A percentile compares a stretch with the other conserved stretches of the same genome.
phyloP scores from a whole-genome alignment of 345 rosid species.

The Eucalyptus tenuipes region DNA sequence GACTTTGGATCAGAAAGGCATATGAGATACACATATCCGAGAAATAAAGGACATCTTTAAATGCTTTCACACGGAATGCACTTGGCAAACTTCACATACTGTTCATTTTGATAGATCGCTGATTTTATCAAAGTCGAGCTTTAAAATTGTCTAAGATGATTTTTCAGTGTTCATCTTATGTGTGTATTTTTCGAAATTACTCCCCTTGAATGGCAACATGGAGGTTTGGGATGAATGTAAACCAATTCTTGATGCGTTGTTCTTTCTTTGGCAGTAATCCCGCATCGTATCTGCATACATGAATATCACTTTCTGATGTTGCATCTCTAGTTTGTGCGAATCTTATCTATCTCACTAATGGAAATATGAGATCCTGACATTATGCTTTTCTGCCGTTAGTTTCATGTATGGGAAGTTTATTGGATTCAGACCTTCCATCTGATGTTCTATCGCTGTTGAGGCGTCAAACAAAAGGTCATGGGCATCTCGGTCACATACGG shows the following conservation, averaged over 20 bases:
- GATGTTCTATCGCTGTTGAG: constrained; percentile 28
- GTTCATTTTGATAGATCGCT: neutral
- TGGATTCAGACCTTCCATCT: constrained; percentile 25
- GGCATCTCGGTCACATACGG: constrained; percentile 20
- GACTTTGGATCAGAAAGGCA: neutral
- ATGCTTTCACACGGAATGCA: neutral
- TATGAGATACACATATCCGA: neutral
- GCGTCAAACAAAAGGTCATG: constrained; percentile 12
- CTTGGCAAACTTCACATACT: neutral
- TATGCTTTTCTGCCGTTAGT: neutral
- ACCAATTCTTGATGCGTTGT: neutral
- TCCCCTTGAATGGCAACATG: neutral
- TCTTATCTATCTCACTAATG: neutral
- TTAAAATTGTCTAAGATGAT: neutral
- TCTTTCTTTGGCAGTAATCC: neutral
- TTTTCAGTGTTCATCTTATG: neutral
- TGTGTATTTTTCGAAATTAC: neutral
- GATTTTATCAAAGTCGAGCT: neutral
- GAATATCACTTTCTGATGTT: neutral
- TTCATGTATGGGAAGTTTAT: constrained; percentile 54
- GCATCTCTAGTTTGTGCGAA: neutral
- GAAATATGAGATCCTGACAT: neutral
- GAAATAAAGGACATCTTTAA: neutral
- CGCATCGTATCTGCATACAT: neutral
- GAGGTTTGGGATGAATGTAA: neutral